Conservation (phyloP, 805 yeast genomes). For the Groenewaldozyma salmanticensis region DNA sequence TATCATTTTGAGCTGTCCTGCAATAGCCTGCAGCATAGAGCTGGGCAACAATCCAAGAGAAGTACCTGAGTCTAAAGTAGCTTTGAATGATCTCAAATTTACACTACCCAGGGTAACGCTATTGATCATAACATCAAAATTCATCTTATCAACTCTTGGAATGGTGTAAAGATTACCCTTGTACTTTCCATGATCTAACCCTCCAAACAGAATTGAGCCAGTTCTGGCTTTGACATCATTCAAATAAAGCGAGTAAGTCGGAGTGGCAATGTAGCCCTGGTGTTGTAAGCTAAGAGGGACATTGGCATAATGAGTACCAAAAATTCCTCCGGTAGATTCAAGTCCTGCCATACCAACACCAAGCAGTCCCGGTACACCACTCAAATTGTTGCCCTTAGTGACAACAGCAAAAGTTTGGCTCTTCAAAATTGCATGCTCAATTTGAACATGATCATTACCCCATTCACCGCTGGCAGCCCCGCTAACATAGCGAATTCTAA, state of each 20-base stretch:
- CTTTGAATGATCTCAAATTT: conserved; percentile 18
- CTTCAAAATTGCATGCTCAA: conserved; percentile 12
- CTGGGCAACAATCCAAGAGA: conserved; percentile 26
- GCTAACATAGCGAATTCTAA: conserved; percentile 9
- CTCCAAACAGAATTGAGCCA: conserved; percentile 36
- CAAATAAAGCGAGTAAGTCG: conserved; percentile 53
- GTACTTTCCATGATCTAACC: conserved; percentile 37
- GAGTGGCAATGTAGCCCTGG: conserved; percentile 45
- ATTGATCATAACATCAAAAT: conserved; percentile 18
- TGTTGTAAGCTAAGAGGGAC: conserved; percentile 46
- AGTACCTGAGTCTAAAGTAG: conserved; percentile 44
- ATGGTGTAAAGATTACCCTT: conserved; percentile 29
- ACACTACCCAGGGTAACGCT: conserved; percentile 6
- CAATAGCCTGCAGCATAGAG: conserved; percentile 2
- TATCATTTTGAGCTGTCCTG: conserved; percentile 2
- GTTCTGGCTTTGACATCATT: conserved; percentile 26
- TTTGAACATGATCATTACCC: conserved; percentile 10
- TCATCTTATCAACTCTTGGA: conserved; percentile 20
- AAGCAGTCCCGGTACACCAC: conserved; percentile 35
- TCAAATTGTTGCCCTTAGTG: conserved; percentile 47
- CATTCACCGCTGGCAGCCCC: conserved; percentile 12
- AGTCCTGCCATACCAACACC: conserved; percentile 28
- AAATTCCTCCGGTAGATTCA: conserved; percentile 21
- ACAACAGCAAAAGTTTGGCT: conserved; percentile 68
- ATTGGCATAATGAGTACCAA: conserved; percentile 36